Evolutionary conservation across 495 filamentous ascomycete genomes (phyloP), one percentile per base, ranked within the genome.

Genomic region (Podospora appendiculata): DNA sequence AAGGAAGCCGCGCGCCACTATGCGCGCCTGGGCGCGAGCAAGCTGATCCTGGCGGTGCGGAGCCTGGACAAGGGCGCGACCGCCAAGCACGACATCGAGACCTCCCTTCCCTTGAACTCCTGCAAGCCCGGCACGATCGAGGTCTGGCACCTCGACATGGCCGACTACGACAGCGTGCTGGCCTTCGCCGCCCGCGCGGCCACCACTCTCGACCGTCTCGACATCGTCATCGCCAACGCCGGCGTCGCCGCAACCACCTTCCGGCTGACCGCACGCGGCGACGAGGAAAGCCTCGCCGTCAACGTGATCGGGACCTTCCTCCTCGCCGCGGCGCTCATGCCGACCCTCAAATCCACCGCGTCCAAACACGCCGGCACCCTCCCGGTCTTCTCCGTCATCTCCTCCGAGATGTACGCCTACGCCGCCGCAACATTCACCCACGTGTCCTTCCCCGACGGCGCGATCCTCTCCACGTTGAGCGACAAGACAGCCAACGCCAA

Each of bases 61-160:
- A 68, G 63, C 50, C 12, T 61, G 6, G 50, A 55, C 1, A 68
- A 67, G 18, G 75, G 75, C 32, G 60, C 70, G n/a, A 54, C 48
- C 5, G 79, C 80, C 5, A 75, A 72, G 51, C 45, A 55, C 0
- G 50, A 61, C 33, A 75, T 82, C 50, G 61, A 69, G 48, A 38
- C 55, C 0, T 57, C 68, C 7, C 62, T 47, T 58, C 65, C n/a
- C 63, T 68, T 32, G 65, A 77, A 36, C 74, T 80, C 11, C n/a
- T n/a, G n/a, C n/a, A n/a, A n/a, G n/a, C n/a, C n/a, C 25, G 25
- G 25, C 5, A 25, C 25, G 25, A 63, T 73, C 34, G 66, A 79
- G 42, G 74, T 80, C 6, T 82, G 77, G 76, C 50, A 66, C 13
- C 58, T 84, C 0, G 75, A 84, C 54, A 59, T 82, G 32, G 58